Conservation (phyloP, 345 rosid genomes). For the Citrus medica region DNA sequence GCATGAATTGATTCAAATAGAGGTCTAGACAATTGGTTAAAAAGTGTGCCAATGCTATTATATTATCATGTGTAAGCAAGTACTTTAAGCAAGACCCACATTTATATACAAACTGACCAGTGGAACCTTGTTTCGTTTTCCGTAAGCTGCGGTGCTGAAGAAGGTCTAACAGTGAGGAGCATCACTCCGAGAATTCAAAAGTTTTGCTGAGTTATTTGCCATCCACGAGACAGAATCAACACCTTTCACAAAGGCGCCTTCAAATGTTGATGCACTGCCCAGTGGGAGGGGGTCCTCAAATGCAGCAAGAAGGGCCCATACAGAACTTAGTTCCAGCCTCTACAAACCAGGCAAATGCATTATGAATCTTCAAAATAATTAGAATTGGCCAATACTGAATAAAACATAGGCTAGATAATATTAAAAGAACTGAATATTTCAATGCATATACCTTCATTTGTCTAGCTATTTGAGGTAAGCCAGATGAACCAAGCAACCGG, state of each 20-base stretch:
- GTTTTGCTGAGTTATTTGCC: constrained; percentile 80
- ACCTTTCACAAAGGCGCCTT: constrained; percentile 93
- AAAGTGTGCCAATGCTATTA: too few species aligned
- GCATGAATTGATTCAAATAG: too few species aligned
- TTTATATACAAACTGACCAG: too few species aligned
- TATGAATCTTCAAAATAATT: too few species aligned
- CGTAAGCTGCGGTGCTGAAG: constrained; percentile 43
- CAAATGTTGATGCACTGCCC: constrained; percentile 35
- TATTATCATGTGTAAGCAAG: too few species aligned
- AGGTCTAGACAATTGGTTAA: too few species aligned
- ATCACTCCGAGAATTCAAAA: constrained; percentile 29
- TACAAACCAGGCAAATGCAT: constrained; percentile 15
- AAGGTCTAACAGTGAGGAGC: constrained; percentile 77
- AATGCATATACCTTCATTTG: constrained; percentile 75
- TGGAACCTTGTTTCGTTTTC: constrained; percentile 26
- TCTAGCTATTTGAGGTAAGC: constrained; percentile 77
- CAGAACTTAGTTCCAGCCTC: constrained; percentile 77
- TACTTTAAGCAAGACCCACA: too few species aligned
- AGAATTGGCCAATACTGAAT: neutral
- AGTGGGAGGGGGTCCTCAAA: constrained; percentile 80
- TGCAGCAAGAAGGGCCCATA: constrained; percentile 94
- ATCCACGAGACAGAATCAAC: constrained; percentile 86
- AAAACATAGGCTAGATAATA: constrained; percentile 1
- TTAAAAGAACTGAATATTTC: neutral
- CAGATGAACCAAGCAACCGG: constrained; percentile 79